Evolutionary conservation across 306 rosid genomes (phyloP).

Genomic region (Inga laurina): DNA sequence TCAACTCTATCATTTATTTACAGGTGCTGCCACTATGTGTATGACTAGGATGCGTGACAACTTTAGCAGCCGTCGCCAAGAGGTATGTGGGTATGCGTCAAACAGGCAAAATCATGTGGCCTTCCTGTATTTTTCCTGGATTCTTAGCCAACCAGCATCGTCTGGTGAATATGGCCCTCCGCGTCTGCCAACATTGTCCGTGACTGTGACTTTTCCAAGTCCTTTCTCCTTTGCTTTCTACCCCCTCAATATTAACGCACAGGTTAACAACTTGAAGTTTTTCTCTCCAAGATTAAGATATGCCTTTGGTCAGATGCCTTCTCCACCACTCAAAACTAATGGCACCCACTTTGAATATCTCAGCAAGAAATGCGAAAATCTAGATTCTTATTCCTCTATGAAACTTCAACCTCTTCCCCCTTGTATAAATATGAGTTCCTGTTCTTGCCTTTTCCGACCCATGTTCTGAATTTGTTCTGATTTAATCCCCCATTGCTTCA

Average conservation of each 20-base stretch:
- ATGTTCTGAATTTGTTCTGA: not conserved
- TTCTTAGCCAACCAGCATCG: not conserved
- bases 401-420: not conserved
- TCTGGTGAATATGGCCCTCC: conserved; percentile 21
- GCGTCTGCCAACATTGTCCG: not conserved
- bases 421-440: not conserved
- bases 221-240: not conserved
- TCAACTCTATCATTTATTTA: too few species aligned
- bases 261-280: conserved; percentile 30
- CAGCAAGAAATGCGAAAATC: not conserved
- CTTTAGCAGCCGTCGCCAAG: not conserved
- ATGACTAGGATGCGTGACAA: too few species aligned
- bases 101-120: not conserved
- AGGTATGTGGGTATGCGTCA: not conserved
- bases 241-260: not conserved
- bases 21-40: too few species aligned
- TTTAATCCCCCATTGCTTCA: not conserved
- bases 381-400: not conserved
- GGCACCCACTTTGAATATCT: not conserved
- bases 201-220: conserved; percentile 26
- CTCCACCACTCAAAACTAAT: conserved; percentile 34
- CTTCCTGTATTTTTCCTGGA: not conserved
- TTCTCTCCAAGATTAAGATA: not conserved
- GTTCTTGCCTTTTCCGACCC: not conserved
- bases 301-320: not conserved